Evolutionary conservation across 768 basidiomycete genomes (phyloP).

Genomic region (Boletus sp.): DNA sequence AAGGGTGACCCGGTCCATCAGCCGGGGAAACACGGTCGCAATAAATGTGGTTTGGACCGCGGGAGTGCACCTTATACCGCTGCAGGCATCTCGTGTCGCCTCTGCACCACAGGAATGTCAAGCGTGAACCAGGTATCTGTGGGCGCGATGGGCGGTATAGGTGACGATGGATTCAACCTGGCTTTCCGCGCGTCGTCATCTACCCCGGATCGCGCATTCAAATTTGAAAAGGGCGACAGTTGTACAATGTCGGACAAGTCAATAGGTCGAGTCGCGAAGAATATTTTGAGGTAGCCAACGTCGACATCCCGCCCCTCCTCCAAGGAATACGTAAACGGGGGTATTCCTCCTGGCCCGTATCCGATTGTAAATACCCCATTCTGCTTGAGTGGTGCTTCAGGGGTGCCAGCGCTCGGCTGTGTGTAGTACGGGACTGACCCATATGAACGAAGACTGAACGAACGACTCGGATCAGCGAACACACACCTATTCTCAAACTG

Average conservation of each 20-base stretch:
- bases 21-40: neutral
- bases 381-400: constrained; percentile 7
- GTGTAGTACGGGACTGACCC: constrained; percentile 8
- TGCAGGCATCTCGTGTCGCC: neutral
- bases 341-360: constrained; percentile 33
- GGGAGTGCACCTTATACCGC: neutral
- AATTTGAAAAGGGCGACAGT: constrained; percentile 28
- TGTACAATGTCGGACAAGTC: constrained; percentile 36
- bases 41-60: neutral
- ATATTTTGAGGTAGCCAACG: constrained; percentile 37
- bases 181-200: neutral
- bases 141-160: neutral
- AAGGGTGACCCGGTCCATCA: neutral
- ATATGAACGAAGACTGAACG: neutral
- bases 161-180: neutral
- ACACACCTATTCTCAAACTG: constrained; percentile 35
- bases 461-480: neutral
- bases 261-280: constrained; percentile 15
- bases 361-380: constrained; percentile 33
- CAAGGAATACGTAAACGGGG: constrained; percentile 6
- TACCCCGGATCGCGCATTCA: neutral
- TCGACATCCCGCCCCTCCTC: constrained; percentile 22
- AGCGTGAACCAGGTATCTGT: constrained; percentile 18
- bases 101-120: constrained; percentile 17
- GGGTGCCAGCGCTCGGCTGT: neutral